These are phyloP conservation scores for Pseudogymnoascus sp. DNA, from an alignment of 2,329 filamentous ascomycete species.

Conservation along the genomic window DNA sequence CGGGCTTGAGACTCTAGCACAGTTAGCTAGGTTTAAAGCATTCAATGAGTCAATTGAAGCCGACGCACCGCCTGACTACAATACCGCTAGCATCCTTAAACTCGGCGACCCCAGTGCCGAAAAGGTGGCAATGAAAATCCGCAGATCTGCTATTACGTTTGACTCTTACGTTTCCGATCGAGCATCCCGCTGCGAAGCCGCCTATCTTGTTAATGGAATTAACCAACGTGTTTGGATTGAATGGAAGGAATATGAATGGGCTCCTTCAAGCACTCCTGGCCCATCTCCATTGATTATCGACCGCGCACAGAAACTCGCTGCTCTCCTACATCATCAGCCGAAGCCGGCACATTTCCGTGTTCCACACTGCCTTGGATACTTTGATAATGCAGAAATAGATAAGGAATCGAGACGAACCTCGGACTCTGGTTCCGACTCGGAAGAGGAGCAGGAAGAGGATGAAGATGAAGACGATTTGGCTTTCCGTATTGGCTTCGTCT, in stretches of 20 bases:
- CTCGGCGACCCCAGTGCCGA: constrained; percentile 29
- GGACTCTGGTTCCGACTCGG: background rate
- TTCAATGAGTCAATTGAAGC: constrained; percentile 40
- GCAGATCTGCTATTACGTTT: constrained; percentile 13
- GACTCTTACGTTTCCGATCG: background rate
- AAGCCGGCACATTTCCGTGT: constrained; percentile 42
- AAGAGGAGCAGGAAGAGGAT: constrained; percentile 32
- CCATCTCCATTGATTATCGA: constrained; percentile 36
- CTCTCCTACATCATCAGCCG: constrained; percentile 37
- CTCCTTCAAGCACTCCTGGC: constrained; percentile 26
- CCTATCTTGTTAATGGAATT: constrained; percentile 28
- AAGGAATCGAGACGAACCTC: background rate
- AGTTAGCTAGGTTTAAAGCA: constrained; percentile 42
- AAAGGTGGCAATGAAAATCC: constrained; percentile 19
- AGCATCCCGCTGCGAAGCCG: constrained; percentile 31
- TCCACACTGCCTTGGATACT: constrained; percentile 43
- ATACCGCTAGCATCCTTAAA: constrained; percentile 32
- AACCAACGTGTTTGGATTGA: constrained; percentile 39
- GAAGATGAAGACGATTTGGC: constrained; percentile 32
- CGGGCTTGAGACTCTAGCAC: constrained; percentile 33
- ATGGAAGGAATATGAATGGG: constrained; percentile 41
- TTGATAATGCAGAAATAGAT: constrained; percentile 31
- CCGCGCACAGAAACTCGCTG: constrained; percentile 39
- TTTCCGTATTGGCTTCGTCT: constrained; percentile 43
- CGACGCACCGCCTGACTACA: constrained; percentile 29